Evolutionary conservation across 257 asterid species (phyloP), one percentile per base, ranked within the genome.

Genomic region (Nemophila menziesii): DNA sequence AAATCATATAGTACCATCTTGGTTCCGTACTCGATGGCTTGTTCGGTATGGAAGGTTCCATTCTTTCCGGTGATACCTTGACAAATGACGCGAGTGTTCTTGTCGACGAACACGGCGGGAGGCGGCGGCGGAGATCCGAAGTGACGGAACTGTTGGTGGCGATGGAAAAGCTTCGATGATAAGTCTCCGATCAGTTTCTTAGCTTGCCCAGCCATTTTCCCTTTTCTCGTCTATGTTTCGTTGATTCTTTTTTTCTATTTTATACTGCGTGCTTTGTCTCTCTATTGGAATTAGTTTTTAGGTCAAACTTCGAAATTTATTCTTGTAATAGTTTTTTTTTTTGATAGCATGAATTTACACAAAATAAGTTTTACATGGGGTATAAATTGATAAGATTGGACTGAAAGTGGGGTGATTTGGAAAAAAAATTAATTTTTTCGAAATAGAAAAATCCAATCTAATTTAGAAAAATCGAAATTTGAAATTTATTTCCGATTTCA

Each of bases 11-110:
- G 23, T 58, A 86, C 94, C 97, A 86, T 86, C 54, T 77, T 87
- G 39, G 95, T 87, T 39, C 95, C 97, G 66, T 87, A 87, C 54
- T 87, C 95, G 39, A 87, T 83, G 49, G 97, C 97, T 67, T 80
- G 95, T 56, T 87, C 97, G 9, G 97, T 80, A 64, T 83, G 97
- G 45, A 87, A 83, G 43, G 92, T 83, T 43, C 95, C 97, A 51
- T 78, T 87, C 66, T 87, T 87, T 0, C 97, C 97, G 36, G 93
- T 83, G 72, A 87, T 84, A 2, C 97, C 95, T 52, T 87, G 97
- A 57, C 93, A 83, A 43, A 87, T 80, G 60, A 83, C 86, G 56
- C 95, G 79, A 27, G 97, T 87, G 72, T 87, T 83, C 66, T 87
- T 84, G 65, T 89, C 95, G 13, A 89, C 93, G 54, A 87, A 87